Conservation (phyloP, 23 red algal genomes). For the Chondrus crispus region DNA sequence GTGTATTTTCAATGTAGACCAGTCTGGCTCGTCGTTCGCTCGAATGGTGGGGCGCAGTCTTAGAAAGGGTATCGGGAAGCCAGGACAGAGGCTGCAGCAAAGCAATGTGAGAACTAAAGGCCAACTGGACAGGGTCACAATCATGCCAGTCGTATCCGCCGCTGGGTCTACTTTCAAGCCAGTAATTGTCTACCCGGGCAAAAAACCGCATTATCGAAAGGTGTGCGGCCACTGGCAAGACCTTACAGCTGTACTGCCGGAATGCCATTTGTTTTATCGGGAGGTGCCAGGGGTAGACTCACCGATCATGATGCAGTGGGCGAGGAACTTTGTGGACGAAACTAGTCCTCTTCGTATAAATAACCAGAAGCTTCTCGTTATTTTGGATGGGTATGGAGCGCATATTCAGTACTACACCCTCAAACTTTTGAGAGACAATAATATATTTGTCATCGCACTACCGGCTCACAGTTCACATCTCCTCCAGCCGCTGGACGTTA, state of each 20-base stretch:
- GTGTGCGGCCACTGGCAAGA: not conserved
- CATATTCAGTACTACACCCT: not conserved
- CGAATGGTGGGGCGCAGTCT: not conserved
- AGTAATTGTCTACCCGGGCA: not conserved
- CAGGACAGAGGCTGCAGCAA: not conserved
- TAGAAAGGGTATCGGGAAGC: not conserved
- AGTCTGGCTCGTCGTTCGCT: not conserved
- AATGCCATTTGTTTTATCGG: not conserved
- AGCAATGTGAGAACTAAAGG: not conserved
- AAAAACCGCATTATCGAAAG: not conserved
- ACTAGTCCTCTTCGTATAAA: not conserved
- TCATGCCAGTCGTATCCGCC: not conserved
- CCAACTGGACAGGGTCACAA: not conserved
- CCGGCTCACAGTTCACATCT: not conserved
- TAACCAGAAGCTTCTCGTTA: not conserved
- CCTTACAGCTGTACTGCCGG: not conserved
- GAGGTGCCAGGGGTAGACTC: not conserved
- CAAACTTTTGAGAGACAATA: not conserved
- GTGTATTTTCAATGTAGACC: slow-evolving; percentile 14
- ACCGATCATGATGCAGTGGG: not conserved
- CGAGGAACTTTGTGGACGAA: not conserved
- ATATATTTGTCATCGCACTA: not conserved
- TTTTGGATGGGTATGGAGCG: slow-evolving; percentile 27
- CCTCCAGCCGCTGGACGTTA: not conserved
- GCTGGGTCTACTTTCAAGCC: not conserved